Conservation (phyloP, 371 early-diverging fungal genomes). For the Funneliformis caledonium region DNA sequence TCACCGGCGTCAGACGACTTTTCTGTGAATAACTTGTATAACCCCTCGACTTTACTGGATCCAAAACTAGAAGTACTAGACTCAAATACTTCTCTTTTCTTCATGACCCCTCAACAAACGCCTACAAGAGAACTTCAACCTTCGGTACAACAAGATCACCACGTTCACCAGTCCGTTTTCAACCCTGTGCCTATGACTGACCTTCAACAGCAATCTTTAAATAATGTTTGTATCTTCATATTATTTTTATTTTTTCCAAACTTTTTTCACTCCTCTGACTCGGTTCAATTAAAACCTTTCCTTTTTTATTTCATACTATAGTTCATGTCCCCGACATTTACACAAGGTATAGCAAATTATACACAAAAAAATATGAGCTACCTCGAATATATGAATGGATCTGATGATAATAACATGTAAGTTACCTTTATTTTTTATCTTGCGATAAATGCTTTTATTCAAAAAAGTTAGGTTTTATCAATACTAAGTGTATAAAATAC, state of each 20-base stretch:
- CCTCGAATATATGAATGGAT: constrained; percentile 13
- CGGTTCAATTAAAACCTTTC: background rate
- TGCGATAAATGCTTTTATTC: background rate
- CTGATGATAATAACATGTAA: constrained; percentile 16
- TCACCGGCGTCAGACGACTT: constrained; percentile 14
- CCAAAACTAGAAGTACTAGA: constrained; percentile 30
- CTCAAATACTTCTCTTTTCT: constrained; percentile 13
- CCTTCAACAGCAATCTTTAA: constrained; percentile 11
- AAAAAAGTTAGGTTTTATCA: background rate
- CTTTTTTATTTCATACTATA: background rate
- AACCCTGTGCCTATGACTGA: background rate
- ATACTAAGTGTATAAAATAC: background rate
- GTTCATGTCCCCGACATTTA: background rate
- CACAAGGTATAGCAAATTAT: background rate
- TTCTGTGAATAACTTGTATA: constrained; percentile 14
- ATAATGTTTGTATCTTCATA: background rate
- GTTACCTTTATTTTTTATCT: background rate
- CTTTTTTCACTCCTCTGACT: background rate
- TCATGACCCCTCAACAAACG: constrained; percentile 17
- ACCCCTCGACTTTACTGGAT: constrained; percentile 25
- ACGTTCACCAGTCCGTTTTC: constrained; percentile 11
- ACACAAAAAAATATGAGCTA: background rate
- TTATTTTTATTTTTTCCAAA: background rate
- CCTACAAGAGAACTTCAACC: constrained; percentile 15
- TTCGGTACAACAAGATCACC: background rate